Evolutionary conservation across 306 rosid genomes (phyloP), one percentile per base, ranked within the genome.

Genomic region (Trifolium dubium): DNA sequence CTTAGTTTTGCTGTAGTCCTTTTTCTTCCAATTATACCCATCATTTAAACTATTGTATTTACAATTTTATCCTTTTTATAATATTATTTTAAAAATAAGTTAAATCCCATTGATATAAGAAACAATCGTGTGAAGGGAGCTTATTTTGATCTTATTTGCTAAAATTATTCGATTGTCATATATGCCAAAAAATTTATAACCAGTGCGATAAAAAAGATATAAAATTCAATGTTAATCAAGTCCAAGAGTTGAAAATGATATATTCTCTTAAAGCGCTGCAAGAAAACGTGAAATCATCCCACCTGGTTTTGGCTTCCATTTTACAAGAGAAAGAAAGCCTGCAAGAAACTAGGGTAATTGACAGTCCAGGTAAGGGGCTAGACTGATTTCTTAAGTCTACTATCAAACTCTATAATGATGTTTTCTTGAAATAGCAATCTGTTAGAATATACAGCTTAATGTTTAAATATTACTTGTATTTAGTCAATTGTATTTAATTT

Each of bases 371-470:
- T 30, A 46, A 69, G 35, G 11, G 43, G 63, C 32, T 10, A 53
- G 64, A 28, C 74, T 68, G 46, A 34, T 29, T 49, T 40, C 61
- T 50, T 32, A 68, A 30, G 46, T 31, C 46, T 67, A 29, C 58
- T 67, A 13, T 46, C 28, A 28, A 35, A 67, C 28, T 44, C 53
- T 5, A 41, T 65, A 40, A 53, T 18, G 31, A 41, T 65, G 35
- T 43, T 43, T 7, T 41, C 71, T 41, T 65, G 72, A 29, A 67
- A 67, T 53, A 44, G 58, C 5, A 66, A 66, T 66, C 37, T 66
- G 18, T 28, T 14, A 29, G 72, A 67, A 51, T 51, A 51, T 51
- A 28, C 28, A 65, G 41, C 35, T 2, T 18, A 10, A 65, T 65
- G 13, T 12, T 44, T 28, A 51, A 43, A 67, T 34, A 34, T 13